Evolutionary conservation across 345 rosid species (phyloP).

Genomic region (Orychophragmus violaceus): DNA sequence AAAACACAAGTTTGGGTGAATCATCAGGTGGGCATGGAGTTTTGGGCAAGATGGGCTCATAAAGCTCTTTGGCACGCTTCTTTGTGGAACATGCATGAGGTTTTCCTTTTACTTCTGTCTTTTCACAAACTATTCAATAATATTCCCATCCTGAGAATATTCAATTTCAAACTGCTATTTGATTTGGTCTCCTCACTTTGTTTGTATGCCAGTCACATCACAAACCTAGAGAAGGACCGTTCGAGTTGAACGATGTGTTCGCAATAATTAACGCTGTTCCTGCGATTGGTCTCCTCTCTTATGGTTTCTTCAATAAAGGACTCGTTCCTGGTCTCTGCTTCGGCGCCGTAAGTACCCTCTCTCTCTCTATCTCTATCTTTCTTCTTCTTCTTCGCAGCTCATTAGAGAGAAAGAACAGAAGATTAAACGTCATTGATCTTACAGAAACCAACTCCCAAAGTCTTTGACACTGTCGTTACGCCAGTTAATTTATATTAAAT

Average conservation of each 20-base stretch:
- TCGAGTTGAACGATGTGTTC: slow-evolving; percentile 86
- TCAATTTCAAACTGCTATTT: neutral
- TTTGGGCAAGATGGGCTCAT: slow-evolving; percentile 99
- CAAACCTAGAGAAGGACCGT: slow-evolving; percentile 75
- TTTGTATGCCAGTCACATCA: slow-evolving; percentile 84
- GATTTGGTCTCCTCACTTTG: slow-evolving; percentile 46
- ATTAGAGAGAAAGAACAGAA: neutral
- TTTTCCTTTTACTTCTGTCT: neutral
- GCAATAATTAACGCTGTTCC: slow-evolving; percentile 85
- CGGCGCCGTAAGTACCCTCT: slow-evolving; percentile 63
- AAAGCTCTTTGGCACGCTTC: slow-evolving; percentile 92
- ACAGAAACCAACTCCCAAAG: neutral
- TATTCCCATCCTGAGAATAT: neutral
- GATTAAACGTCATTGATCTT: neutral
- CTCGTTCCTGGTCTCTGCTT: slow-evolving; percentile 85
- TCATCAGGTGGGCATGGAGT: slow-evolving; percentile 91
- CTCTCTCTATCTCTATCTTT: too few species aligned
- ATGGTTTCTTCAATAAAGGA: slow-evolving; percentile 79
- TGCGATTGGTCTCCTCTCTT: slow-evolving; percentile 66
- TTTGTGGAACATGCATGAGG: slow-evolving; percentile 93
- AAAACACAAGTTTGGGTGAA: neutral
- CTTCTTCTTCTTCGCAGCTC: too few species aligned
- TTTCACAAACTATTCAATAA: neutral
- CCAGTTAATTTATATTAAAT: neutral
- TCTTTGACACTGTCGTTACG: neutral